phyloP scores from a whole-genome alignment of 441 rosid genomes.

The Mallotus repandus region DNA sequence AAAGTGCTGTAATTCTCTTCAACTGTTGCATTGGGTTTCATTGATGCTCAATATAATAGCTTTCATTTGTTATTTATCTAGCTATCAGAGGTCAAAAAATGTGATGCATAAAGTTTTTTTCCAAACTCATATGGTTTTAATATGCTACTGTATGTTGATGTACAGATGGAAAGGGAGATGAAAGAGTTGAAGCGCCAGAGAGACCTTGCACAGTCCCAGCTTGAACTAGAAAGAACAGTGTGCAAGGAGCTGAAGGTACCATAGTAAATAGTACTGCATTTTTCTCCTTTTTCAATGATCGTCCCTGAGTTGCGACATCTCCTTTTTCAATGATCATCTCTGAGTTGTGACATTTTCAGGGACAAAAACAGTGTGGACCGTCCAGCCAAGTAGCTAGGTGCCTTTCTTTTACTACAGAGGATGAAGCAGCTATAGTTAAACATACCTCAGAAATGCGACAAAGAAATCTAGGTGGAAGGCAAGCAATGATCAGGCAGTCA shows the following conservation, averaged over 20 bases:
- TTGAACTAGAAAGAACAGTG: conserved; percentile 66
- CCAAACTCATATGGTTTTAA: conserved; percentile 8
- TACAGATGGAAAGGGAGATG: conserved; percentile 84
- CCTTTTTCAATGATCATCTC: background rate
- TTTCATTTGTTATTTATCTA: background rate
- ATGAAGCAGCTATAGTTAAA: conserved; percentile 36
- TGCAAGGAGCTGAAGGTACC: conserved; percentile 70
- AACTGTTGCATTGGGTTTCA: background rate
- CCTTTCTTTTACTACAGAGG: conserved; percentile 59
- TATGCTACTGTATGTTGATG: background rate
- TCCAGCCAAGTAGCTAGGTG: conserved; percentile 69
- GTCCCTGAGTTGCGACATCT: no score
- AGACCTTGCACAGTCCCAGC: conserved; percentile 80
- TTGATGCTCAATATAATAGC: background rate
- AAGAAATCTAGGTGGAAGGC: conserved; percentile 43
- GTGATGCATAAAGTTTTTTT: background rate
- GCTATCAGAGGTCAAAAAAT: background rate
- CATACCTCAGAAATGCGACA: conserved; percentile 39
- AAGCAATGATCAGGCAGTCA: conserved; percentile 56
- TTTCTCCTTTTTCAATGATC: background rate
- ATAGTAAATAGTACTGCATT: conserved; percentile 4
- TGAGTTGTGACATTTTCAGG: conserved; percentile 40
- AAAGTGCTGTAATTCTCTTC: conserved; percentile 1
- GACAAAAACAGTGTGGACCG: conserved; percentile 50
- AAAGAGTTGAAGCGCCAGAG: conserved; percentile 92